phyloP scores from a whole-genome alignment of 73 alveolate species.

The Paramecium sonneborni region DNA sequence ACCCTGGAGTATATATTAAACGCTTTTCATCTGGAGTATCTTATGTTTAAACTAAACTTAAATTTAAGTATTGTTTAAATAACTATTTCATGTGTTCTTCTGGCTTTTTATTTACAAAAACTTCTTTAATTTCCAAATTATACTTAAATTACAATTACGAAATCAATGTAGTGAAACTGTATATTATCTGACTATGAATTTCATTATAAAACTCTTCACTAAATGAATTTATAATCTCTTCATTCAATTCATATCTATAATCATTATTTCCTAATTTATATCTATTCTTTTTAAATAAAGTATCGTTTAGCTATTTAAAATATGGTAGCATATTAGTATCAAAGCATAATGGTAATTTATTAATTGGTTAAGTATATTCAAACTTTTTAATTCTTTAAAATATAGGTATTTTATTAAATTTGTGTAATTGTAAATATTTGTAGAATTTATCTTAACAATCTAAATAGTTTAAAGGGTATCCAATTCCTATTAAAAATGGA shows the following conservation, averaged over 20 bases:
- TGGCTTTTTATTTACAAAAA: neutral
- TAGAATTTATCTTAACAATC: constrained; percentile 29
- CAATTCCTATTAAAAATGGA: constrained; percentile 9
- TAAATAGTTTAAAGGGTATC: constrained; percentile 44
- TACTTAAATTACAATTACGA: neutral
- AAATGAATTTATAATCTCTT: neutral
- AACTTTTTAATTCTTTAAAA: neutral
- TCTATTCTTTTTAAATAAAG: neutral
- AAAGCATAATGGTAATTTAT: constrained; percentile 6
- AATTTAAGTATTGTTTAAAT: neutral
- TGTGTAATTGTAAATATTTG: constrained; percentile 15
- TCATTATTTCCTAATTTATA: constrained; percentile 24
- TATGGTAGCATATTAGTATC: constrained; percentile 24
- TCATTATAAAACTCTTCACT: constrained; percentile 22
- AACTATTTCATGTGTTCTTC: neutral
- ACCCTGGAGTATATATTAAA: neutral
- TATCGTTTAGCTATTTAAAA: neutral
- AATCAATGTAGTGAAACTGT: neutral
- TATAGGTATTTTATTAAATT: neutral
- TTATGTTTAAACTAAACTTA: neutral
- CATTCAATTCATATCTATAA: constrained; percentile 10
- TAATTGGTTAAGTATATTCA: neutral
- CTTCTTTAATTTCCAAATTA: neutral
- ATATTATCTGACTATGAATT: neutral
- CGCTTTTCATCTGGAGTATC: neutral